Base-by-base conservation (phyloP, 2,329 filamentous ascomycete species). In the Hansfordia pulvinata region DNA sequence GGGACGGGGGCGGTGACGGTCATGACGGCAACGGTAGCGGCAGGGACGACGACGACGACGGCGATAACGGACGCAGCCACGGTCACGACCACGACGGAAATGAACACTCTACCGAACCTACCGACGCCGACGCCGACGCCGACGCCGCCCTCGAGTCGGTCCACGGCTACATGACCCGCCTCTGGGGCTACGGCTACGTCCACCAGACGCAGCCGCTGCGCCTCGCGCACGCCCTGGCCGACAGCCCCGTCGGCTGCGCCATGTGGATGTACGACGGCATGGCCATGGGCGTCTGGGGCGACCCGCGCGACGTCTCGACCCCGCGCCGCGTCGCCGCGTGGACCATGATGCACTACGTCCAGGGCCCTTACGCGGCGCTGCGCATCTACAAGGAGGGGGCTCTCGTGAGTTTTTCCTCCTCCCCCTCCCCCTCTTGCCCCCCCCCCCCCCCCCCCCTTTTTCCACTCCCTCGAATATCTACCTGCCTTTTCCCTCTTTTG, bases 221-320 rank as follows among this genome's bases (percentile, higher is more conserved):
- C 8, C 24, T 46, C 2, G 40, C 36, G 3, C 40, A 38, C 19
- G 44, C 31, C 3, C 31, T 50, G n/a, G 37, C 40, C 2, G 49
- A 52, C 35, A 46, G 38, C 24, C 49, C 49, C 2, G 35, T 49
- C 3, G 49, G 44, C 5, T 32, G 48, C 10, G 31, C 44, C 4
- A 41, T 37, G 15, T 51, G 47, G 44, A 42, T 50, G 5, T 38
- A 32, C 10, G 26, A 32, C 8, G 16, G 10, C 7, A n/a, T n/a
- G n/a, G n/a, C n/a, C n/a, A n/a, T n/a, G n/a, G n/a, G n/a, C n/a
- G n/a, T n/a, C n/a, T n/a, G n/a, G n/a, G n/a, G n/a, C n/a, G n/a
- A n/a, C n/a, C n/a, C n/a, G n/a, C n/a, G n/a, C n/a, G n/a, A n/a
- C n/a, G 13, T 29, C 3, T 32, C 19, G 16, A 17, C 25, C 4